Percentiles rank a stretch among this genome's conserved stretches.
phyloP scores from a whole-genome alignment of 345 rosid species.

The Cochlearia excelsa region DNA sequence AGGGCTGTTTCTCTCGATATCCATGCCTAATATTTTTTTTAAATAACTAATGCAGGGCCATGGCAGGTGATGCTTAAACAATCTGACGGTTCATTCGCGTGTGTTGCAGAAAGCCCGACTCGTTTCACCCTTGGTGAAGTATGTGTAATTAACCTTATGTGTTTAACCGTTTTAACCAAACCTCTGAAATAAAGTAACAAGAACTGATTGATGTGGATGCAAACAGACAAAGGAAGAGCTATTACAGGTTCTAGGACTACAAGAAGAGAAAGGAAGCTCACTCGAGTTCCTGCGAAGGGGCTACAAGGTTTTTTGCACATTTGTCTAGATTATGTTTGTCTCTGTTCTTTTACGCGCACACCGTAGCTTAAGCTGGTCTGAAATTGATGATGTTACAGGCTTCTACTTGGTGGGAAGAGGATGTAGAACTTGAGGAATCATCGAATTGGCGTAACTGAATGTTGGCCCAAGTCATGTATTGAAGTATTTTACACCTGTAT shows the following conservation, averaged over 20 bases:
- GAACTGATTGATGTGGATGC: conserved; percentile 23
- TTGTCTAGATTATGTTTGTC: conserved; percentile 5
- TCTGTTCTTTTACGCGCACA: conserved; percentile 14
- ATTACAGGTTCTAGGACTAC: conserved; percentile 78
- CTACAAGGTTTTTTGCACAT: conserved; percentile 58
- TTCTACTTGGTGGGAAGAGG: conserved; percentile 43
- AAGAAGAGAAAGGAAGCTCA: conserved; percentile 91
- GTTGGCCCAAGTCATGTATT: no score
- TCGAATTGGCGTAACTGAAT: no score
- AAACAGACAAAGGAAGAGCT: conserved; percentile 89
- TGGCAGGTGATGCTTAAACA: conserved; percentile 99
- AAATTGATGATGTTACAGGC: conserved; percentile 46
- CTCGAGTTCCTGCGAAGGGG: conserved; percentile 88
- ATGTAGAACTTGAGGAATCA: no score
- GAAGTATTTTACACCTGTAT: no score
- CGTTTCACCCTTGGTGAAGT: conserved; percentile 94
- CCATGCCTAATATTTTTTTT: conserved; percentile 13
- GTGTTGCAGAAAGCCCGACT: conserved; percentile 76
- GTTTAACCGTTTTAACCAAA: conserved; percentile 12
- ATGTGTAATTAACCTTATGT: conserved; percentile 24
- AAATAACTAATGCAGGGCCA: conserved; percentile 58
- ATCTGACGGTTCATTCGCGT: conserved; percentile 79
- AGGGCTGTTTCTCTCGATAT: background rate
- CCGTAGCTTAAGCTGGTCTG: conserved; percentile 7
- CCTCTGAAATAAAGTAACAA: conserved; percentile 15